phyloP scores from a whole-genome alignment of 2,329 filamentous ascomycete species.

The Pyrenophora graminea region DNA sequence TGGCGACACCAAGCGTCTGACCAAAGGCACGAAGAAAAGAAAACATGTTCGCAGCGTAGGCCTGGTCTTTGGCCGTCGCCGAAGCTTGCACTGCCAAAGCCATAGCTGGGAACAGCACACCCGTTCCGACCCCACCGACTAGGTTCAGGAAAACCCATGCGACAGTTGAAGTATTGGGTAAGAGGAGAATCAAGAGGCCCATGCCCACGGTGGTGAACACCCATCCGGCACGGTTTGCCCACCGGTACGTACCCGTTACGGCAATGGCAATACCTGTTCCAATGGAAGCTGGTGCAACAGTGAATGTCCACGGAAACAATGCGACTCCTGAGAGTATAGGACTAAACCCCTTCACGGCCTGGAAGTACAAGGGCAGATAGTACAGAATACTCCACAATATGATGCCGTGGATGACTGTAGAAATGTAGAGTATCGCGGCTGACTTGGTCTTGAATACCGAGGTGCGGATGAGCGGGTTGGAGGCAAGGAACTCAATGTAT shows the following conservation, averaged over 20 bases:
- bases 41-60: conserved; percentile 67
- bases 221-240: conserved; percentile 67
- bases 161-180: conserved; percentile 55
- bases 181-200: conserved; percentile 59
- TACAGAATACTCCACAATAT: conserved; percentile 50
- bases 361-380: conserved; percentile 50
- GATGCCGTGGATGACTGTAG: conserved; percentile 63
- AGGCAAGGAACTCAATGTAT: conserved; percentile 59
- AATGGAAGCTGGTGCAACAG: conserved; percentile 65
- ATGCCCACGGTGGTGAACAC: conserved; percentile 60
- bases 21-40: conserved; percentile 69
- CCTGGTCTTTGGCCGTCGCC: conserved; percentile 60
- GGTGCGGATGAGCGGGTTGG: conserved; percentile 56
- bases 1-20: conserved; percentile 67
- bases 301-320: conserved; percentile 55
- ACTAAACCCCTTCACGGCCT: conserved; percentile 47
- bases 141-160: conserved; percentile 66
- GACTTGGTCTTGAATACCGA: conserved; percentile 56
- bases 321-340: conserved; percentile 47
- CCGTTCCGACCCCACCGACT: conserved; percentile 64
- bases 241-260: conserved; percentile 63
- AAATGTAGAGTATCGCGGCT: conserved; percentile 55
- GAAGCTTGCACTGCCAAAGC: conserved; percentile 67
- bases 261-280: conserved; percentile 59
- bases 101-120: conserved; percentile 68